A percentile compares a stretch with the other conserved stretches of the same genome.
Evolutionary conservation across 306 rosid genomes (phyloP).

Genomic region (Malus orientalis): DNA sequence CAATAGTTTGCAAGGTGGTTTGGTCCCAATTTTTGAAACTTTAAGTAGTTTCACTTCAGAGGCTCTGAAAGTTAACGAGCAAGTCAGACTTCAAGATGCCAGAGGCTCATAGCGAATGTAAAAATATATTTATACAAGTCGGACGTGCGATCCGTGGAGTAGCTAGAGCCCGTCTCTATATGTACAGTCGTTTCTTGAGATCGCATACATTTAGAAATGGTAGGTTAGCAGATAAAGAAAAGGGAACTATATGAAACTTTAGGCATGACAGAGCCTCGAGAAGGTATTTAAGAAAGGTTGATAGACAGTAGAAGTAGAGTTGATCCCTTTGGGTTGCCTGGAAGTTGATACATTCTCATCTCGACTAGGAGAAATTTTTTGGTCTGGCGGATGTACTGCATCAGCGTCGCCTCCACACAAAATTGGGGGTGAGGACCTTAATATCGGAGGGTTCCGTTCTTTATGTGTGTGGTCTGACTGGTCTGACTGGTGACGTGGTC

Average conservation of each 20-base stretch:
- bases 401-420: not conserved
- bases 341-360: slow-evolving; percentile 1
- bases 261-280: slow-evolving; percentile 18
- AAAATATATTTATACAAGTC: not conserved
- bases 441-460: not conserved
- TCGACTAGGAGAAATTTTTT: not conserved
- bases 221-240: slow-evolving; percentile 15
- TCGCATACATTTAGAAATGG: slow-evolving; percentile 17
- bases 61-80: slow-evolving; percentile 77
- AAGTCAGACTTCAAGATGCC: slow-evolving; percentile 54
- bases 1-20: slow-evolving; percentile 63
- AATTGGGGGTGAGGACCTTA: too few relatives aligned
- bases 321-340: slow-evolving; percentile 16
- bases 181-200: slow-evolving; percentile 7
- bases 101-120: slow-evolving; percentile 9
- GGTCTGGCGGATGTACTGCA: not conserved
- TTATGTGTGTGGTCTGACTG: not conserved
- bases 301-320: not conserved
- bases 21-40: slow-evolving; percentile 87
- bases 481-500: not conserved
- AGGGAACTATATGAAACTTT: slow-evolving; percentile 11
- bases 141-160: not conserved
- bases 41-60: slow-evolving; percentile 71
- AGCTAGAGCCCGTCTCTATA: not conserved
- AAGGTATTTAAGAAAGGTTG: not conserved